Base-by-base conservation (phyloP, 1,284 basidiomycete species). In the Taiwanofungus camphoratus region DNA sequence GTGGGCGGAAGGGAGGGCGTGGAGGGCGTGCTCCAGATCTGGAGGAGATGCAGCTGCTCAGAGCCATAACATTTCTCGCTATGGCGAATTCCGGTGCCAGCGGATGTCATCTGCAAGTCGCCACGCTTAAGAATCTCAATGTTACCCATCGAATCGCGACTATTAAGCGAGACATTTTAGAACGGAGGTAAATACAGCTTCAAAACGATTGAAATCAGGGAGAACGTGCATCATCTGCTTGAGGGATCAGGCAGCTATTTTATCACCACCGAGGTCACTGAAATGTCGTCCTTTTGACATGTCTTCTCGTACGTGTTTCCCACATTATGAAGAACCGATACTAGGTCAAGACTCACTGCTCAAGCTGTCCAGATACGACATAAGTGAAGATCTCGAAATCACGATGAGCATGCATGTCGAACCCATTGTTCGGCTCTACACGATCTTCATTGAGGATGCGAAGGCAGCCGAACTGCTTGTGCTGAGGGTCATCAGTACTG, bases 321-420 rank as follows among this genome's bases (percentile, higher is more conserved):
- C n/a, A n/a, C n/a, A n/a, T n/a, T n/a, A n/a, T n/a, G n/a, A n/a
- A n/a, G n/a, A n/a, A n/a, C n/a, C n/a, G n/a, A n/a, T n/a, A n/a
- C n/a, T n/a, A n/a, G n/a, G n/a, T n/a, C n/a, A n/a, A n/a, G n/a
- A 62, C 68, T 45, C 59, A 88, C 87, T 92, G 87, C 54, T 88
- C 81, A 20, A 92, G 70, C 54, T 84, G 71, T 3, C 90, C 90
- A n/a, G 65, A 58, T 23, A 92, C 77, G 38, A 92, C 66, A 53
- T 96, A 94, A 1, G 82, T 86, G 68, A 94, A 96, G 53, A 97
- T 97, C 59, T 98, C 92, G 54, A 90, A 89, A 58, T 89, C 86
- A 24, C 78, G 71, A 60, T 97, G 94, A 7, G 74, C 71, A 57
- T 96, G 92, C 0, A 81, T 83, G 3, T 88, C 91, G 54, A 97